These are phyloP conservation scores for Parsonsia alboflavescens DNA, from an alignment of 257 asterid species.

Conservation along the genomic window DNA sequence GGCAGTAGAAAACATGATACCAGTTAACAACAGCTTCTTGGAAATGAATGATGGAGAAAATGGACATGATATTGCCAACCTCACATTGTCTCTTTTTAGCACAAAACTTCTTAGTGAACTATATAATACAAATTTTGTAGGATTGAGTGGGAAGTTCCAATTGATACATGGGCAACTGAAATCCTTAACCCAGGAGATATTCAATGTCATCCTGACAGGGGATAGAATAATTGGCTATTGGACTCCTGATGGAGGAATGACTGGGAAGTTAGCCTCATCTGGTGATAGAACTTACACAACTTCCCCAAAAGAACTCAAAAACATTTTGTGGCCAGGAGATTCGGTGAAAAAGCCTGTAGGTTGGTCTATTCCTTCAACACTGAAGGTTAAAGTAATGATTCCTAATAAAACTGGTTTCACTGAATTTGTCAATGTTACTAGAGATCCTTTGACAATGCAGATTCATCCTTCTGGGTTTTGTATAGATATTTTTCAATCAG, in stretches of 20 bases:
- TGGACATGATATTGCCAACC: constrained; percentile 12
- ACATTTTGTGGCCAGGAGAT: constrained; percentile 26
- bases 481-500: constrained; percentile 10
- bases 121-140: constrained; percentile 30
- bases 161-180: constrained; percentile 34
- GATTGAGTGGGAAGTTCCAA: constrained; percentile 46
- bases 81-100: constrained; percentile 40
- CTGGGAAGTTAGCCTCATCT: constrained; percentile 16
- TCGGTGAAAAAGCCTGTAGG: constrained; percentile 11
- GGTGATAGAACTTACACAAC: constrained; percentile 6
- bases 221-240: constrained; percentile 50
- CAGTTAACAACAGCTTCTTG: constrained; percentile 9
- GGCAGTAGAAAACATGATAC: constrained; percentile 37
- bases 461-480: constrained; percentile 4
- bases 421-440: constrained; percentile 14
- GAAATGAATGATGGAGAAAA: constrained; percentile 5
- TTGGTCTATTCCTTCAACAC: not conserved
- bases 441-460: not conserved
- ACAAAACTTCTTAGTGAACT: constrained; percentile 36
- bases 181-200: constrained; percentile 37
- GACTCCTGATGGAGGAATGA: constrained; percentile 41
- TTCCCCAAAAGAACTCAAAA: constrained; percentile 16
- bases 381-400: constrained; percentile 14
- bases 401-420: constrained; percentile 19
- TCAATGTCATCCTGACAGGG: constrained; percentile 46